A percentile compares a stretch with the other conserved stretches of the same genome.
Evolutionary conservation across 2,329 filamentous ascomycete genomes (phyloP).

Genomic region (Tolypocladium paradoxum): DNA sequence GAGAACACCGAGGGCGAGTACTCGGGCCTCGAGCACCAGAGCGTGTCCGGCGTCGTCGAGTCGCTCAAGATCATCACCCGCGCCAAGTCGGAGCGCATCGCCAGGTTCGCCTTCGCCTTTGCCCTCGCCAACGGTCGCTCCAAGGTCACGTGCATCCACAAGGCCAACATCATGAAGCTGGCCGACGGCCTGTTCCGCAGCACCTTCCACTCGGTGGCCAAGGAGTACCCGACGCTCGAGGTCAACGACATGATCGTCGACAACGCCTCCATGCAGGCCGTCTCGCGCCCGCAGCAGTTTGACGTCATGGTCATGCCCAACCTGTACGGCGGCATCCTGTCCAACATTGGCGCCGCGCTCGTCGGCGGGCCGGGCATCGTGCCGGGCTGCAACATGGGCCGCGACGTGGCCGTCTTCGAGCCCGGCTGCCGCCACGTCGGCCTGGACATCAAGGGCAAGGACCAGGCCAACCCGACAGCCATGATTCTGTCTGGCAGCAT

Average conservation of each 20-base stretch:
- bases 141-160: slow-evolving; percentile 99
- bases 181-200: slow-evolving; percentile 97
- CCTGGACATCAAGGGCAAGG: slow-evolving; percentile 98
- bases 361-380: slow-evolving; percentile 96
- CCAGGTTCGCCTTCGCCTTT: slow-evolving; percentile 97
- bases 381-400: slow-evolving; percentile 98
- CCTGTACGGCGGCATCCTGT: slow-evolving; percentile 95
- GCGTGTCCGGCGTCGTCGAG: slow-evolving; percentile 90
- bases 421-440: slow-evolving; percentile 98
- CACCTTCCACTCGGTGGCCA: slow-evolving; percentile 86
- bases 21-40: slow-evolving; percentile 97
- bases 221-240: slow-evolving; percentile 93
- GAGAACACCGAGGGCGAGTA: slow-evolving; percentile 99
- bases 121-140: slow-evolving; percentile 97
- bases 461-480: slow-evolving; percentile 96
- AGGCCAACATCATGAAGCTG: slow-evolving; percentile 99
- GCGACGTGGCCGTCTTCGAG: slow-evolving; percentile 96
- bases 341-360: slow-evolving; percentile 95
- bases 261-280: slow-evolving; percentile 99
- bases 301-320: slow-evolving; percentile 99
- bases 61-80: slow-evolving; percentile 99
- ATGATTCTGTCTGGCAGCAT: slow-evolving; percentile 92
- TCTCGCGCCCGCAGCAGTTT: slow-evolving; percentile 92
- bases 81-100: slow-evolving; percentile 97
- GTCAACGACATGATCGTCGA: slow-evolving; percentile 99